phyloP scores from a whole-genome alignment of 2,329 filamentous ascomycete genomes.

The Scedosporium aurantiacum region DNA sequence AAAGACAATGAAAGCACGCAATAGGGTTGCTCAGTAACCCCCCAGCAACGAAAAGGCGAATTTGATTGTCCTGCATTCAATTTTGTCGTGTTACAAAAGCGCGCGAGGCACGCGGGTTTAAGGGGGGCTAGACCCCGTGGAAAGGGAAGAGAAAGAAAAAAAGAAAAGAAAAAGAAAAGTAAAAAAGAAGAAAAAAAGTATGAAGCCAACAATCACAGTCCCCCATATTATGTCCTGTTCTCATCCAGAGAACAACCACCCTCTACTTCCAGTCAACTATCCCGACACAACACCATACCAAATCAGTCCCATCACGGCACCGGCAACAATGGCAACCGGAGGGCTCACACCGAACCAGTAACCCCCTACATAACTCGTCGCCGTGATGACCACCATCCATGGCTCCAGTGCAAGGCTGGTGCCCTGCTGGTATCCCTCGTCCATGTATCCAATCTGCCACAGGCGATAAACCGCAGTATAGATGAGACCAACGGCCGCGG shows the following conservation, averaged over 20 bases:
- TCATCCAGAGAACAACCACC: background rate
- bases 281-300: slow-evolving; percentile 12
- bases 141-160: too few species aligned
- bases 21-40: too few species aligned
- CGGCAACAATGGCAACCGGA: slow-evolving; percentile 21
- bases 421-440: slow-evolving; percentile 34
- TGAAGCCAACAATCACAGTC: too few species aligned
- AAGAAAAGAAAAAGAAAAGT: too few species aligned
- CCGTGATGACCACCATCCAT: slow-evolving; percentile 53
- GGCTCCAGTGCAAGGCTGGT: slow-evolving; percentile 45
- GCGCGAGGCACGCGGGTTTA: too few species aligned
- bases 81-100: too few species aligned
- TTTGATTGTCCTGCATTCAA: too few species aligned
- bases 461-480: slow-evolving; percentile 54
- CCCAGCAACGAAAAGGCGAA: too few species aligned
- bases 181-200: too few species aligned
- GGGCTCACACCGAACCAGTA: slow-evolving; percentile 20
- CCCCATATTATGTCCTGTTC: too few species aligned
- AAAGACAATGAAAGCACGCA: too few species aligned
- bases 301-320: slow-evolving; percentile 22
- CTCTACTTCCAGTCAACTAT: background rate
- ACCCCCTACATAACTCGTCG: slow-evolving; percentile 23
- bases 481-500: slow-evolving; percentile 48
- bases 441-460: slow-evolving; percentile 51
- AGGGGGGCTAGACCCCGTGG: too few species aligned